A percentile compares a stretch with the other conserved stretches of the same genome.
These are phyloP conservation scores for Clonostachys solani DNA, from an alignment of 2,329 filamentous ascomycete species.

Conservation along the genomic window DNA sequence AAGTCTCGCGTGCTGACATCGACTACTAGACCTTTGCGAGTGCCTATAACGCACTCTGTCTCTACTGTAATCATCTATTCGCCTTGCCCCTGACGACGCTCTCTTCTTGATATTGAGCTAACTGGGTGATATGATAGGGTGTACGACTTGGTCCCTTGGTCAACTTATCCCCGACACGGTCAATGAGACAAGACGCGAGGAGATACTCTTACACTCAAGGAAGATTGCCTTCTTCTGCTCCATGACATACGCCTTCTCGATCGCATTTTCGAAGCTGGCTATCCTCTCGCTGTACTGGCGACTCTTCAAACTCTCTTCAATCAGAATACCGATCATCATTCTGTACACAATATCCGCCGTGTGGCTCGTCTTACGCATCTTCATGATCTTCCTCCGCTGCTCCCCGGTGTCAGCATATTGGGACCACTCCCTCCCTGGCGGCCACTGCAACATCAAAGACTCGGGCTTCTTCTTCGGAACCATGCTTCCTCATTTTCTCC, in stretches of 20 bases:
- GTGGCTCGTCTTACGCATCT: not conserved
- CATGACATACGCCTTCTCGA: not conserved
- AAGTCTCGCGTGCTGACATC: too few species aligned
- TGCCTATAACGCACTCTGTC: too few species aligned
- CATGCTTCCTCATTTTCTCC: not conserved
- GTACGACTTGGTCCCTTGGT: too few species aligned
- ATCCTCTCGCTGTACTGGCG: conserved; percentile 3
- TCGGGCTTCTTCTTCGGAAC: not conserved
- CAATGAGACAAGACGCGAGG: too few species aligned
- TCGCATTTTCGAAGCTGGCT: conserved; percentile 1
- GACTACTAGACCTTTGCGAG: too few species aligned
- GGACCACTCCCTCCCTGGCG: not conserved
- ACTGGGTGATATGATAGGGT: too few species aligned
- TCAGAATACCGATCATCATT: conserved; percentile 1
- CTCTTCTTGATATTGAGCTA: too few species aligned
- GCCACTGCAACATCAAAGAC: not conserved
- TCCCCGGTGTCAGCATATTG: not conserved
- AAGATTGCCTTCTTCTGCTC: too few species aligned
- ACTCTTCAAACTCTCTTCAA: not conserved
- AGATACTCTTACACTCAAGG: too few species aligned
- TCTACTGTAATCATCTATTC: too few species aligned
- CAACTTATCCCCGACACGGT: too few species aligned
- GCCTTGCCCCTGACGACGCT: too few species aligned
- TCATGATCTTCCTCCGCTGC: not conserved
- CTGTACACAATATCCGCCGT: not conserved